These are phyloP conservation scores for Trypanosoma caninum DNA, from an alignment of 208 protist genomes.

Conservation along the genomic window DNA sequence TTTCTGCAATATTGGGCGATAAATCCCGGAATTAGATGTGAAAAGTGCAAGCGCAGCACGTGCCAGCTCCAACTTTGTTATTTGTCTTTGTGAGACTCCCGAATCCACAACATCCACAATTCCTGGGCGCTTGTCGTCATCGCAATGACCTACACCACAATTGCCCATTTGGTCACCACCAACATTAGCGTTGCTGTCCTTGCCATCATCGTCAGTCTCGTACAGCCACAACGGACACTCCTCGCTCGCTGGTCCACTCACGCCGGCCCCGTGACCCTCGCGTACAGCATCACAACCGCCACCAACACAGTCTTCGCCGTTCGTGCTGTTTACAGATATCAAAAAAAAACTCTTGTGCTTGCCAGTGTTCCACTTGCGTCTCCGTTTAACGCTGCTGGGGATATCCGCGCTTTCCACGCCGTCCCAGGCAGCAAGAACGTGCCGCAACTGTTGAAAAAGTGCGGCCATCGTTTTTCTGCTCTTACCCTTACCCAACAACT, in stretches of 20 bases:
- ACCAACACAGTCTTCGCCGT: not conserved
- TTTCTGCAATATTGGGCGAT: conserved; percentile 59
- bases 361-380: not conserved
- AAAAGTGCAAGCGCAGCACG: conserved; percentile 78
- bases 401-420: not conserved
- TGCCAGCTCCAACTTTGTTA: conserved; percentile 53
- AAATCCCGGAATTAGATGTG: conserved; percentile 66
- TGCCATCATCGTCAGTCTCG: too few species aligned
- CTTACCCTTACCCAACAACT: not conserved
- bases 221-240: conserved; percentile 1
- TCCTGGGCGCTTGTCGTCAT: not conserved
- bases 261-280: not conserved
- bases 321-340: conserved; percentile 1
- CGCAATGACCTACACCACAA: not conserved
- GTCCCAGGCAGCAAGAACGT: conserved; percentile 59
- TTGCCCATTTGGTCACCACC: not conserved
- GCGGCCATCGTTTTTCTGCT: conserved; percentile 8
- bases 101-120: not conserved
- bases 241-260: not conserved
- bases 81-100: not conserved
- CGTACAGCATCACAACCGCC: not conserved
- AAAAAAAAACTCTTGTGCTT: conserved; percentile 15
- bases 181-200: not conserved
- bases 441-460: conserved; percentile 45
- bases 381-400: not conserved